A percentile compares a stretch with the other conserved stretches of the same genome.
Evolutionary conservation across 805 yeast species (phyloP).

Genomic region (Wickerhamiella cacticola): DNA sequence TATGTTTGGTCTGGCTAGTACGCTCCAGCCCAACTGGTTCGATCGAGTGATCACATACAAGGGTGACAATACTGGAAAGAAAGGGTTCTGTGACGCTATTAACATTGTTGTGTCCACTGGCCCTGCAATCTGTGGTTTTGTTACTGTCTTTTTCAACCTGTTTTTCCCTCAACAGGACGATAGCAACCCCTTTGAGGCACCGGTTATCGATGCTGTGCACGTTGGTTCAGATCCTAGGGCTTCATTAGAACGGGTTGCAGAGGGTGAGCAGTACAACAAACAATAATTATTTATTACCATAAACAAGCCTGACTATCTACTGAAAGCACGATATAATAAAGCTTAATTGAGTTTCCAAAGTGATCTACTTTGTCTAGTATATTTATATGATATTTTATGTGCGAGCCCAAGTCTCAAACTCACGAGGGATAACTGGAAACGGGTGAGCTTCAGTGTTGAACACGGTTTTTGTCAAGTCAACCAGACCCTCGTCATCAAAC

Average conservation of each 20-base stretch:
- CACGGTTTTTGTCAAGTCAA: constrained; percentile 43
- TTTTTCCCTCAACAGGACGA: constrained; percentile 46
- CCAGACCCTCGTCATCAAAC: constrained; percentile 33
- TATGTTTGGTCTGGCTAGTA: constrained; percentile 56
- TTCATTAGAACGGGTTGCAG: background rate
- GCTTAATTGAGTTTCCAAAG: too few relatives aligned
- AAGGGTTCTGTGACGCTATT: constrained; percentile 58
- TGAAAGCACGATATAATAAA: too few relatives aligned
- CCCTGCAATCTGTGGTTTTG: constrained; percentile 56
- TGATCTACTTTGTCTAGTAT: too few relatives aligned
- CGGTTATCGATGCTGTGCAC: background rate
- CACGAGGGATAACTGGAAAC: constrained; percentile 23
- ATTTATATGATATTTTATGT: background rate
- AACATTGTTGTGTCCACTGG: constrained; percentile 61
- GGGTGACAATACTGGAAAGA: constrained; percentile 45
- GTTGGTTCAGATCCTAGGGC: background rate
- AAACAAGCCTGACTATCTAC: background rate
- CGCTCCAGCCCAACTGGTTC: constrained; percentile 56
- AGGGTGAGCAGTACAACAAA: constrained; percentile 1
- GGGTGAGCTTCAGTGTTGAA: constrained; percentile 57
- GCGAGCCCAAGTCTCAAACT: constrained; percentile 7
- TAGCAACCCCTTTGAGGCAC: constrained; percentile 9
- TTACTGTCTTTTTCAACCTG: constrained; percentile 50
- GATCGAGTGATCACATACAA: constrained; percentile 48
- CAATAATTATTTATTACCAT: background rate